Conservation (phyloP, 2,329 filamentous ascomycete genomes). For the Cryphonectria naterciae region DNA sequence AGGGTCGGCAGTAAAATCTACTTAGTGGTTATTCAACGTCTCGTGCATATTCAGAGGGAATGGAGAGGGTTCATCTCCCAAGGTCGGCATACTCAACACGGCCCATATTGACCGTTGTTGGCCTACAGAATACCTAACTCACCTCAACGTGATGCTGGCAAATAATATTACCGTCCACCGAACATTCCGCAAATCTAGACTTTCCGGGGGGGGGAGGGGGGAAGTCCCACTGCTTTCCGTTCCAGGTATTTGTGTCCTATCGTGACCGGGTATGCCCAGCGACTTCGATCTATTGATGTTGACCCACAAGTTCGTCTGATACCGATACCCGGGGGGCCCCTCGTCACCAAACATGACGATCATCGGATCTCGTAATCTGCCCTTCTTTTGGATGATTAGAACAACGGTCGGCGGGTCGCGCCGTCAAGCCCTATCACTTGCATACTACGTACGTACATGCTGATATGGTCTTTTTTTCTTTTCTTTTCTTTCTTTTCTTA, state of each 20-base stretch:
- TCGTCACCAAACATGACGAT: not conserved
- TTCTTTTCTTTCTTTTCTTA: too few species aligned
- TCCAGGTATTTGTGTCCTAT: not conserved
- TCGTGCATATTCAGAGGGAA: not conserved
- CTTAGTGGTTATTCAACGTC: not conserved
- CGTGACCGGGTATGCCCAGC: not conserved
- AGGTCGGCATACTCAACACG: not conserved
- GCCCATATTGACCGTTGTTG: too few species aligned
- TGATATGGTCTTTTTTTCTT: accelerated
- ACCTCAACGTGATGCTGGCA: too few species aligned
- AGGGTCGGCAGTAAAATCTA: too few species aligned
- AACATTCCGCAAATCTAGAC: not conserved
- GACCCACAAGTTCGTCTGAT: constrained; percentile 17
- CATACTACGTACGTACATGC: not conserved
- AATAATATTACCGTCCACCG: not conserved
- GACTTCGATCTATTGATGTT: not conserved
- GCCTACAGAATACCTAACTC: too few species aligned
- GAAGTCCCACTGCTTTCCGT: not conserved
- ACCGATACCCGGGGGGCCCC: not conserved
- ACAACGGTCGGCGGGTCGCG: not conserved
- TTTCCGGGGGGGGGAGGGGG: too few species aligned
- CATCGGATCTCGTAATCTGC: not conserved
- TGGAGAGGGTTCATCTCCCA: not conserved
- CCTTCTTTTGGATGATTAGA: not conserved
- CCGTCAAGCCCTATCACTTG: not conserved